Evolutionary conservation across 2,329 filamentous ascomycete species (phyloP).

Genomic region (Escovopsis sp.): DNA sequence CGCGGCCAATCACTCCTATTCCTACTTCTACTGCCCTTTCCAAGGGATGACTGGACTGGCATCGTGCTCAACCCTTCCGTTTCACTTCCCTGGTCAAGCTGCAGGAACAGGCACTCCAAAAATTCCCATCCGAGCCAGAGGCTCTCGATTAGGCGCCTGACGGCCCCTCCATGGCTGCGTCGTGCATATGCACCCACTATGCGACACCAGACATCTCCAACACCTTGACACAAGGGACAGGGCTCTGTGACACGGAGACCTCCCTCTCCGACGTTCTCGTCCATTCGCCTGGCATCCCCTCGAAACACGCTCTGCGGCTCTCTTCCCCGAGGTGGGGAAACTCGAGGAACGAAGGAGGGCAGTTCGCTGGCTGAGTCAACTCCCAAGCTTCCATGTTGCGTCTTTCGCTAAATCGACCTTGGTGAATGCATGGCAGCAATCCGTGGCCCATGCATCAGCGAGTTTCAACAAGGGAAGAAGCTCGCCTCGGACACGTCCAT

Average conservation of each 20-base stretch:
- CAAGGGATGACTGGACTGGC: too few species aligned
- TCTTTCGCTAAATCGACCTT: background rate
- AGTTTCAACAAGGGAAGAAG: too few species aligned
- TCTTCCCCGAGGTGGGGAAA: background rate
- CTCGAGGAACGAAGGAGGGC: background rate
- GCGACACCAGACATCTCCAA: background rate
- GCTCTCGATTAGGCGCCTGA: background rate
- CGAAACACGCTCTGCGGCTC: background rate
- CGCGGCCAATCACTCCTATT: too few species aligned
- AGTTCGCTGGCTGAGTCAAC: background rate
- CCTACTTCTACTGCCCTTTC: too few species aligned
- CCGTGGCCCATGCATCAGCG: too few species aligned
- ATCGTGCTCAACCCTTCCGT: too few species aligned
- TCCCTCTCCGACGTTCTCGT: background rate
- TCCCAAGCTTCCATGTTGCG: too few species aligned
- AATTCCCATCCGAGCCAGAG: background rate
- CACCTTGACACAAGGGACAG: background rate
- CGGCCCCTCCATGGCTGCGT: background rate
- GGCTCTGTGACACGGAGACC: too few species aligned
- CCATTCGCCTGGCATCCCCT: background rate
- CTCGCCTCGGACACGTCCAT: background rate
- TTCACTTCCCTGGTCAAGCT: too few species aligned
- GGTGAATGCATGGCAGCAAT: background rate
- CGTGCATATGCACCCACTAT: background rate
- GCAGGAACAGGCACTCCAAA: background rate